phyloP scores from a whole-genome alignment of 345 rosid species.

The Microthlaspi erraticum region DNA sequence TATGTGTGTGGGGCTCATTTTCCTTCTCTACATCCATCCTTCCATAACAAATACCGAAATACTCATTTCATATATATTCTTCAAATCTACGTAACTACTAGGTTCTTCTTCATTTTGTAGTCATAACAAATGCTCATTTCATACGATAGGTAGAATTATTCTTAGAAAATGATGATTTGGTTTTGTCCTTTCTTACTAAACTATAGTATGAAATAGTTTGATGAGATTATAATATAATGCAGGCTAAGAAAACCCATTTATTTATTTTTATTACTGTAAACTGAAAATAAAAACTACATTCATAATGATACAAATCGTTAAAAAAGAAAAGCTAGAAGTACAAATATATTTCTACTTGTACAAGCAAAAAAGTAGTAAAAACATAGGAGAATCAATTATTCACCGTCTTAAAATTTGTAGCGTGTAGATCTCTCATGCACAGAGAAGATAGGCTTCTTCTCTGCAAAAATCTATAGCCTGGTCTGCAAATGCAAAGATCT shows the following conservation, averaged over 20 bases:
- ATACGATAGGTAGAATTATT: neutral
- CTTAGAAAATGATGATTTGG: neutral
- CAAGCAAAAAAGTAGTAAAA: conserved; percentile 8
- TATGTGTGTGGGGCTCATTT: neutral
- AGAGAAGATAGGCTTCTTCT: neutral
- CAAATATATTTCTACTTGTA: conserved; percentile 37
- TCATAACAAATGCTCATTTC: too few species aligned
- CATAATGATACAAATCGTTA: neutral
- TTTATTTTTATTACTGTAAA: neutral
- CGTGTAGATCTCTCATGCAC: conserved; percentile 35
- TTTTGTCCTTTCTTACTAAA: neutral
- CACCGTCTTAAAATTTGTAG: conserved; percentile 16
- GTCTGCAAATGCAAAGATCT: conserved; percentile 27
- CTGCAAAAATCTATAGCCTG: conserved; percentile 18
- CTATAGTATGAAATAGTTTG: conserved; percentile 16
- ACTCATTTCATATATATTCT: neutral
- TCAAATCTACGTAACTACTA: neutral
- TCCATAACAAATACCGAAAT: neutral
- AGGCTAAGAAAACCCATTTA: neutral
- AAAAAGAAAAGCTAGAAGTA: conserved; percentile 29
- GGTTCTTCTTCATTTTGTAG: neutral
- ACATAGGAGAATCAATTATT: conserved; percentile 4
- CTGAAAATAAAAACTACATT: conserved; percentile 3
- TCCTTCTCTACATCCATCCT: conserved; percentile 9
- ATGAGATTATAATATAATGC: conserved; percentile 19